Evolutionary conservation across 192 early-diverging fungal genomes (phyloP), one percentile per base, ranked within the genome.

Genomic region (Ambispora gerdemannii): DNA sequence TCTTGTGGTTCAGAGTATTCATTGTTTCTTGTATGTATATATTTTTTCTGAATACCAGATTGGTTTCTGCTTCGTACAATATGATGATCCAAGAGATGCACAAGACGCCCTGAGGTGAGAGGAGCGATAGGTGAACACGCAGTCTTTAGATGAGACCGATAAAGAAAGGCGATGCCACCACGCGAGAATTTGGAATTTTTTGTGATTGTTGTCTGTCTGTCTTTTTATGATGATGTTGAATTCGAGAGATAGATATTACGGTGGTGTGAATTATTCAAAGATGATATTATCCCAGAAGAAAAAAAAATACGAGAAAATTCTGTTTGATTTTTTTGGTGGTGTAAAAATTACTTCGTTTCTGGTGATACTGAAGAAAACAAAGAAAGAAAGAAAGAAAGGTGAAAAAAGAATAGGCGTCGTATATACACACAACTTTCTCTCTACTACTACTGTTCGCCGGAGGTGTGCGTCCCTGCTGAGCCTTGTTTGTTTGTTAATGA

Each of bases 21-120:
- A 33, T 60, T 60, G 33, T 60, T 30, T 55, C 22, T 55, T 55
- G 4, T 20, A 55, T 20, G 27, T 53, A 53, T 55, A 24, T 55
- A 22, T 55, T 22, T 55, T 22, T 55, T 27, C 13, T 0, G 10
- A 55, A 3, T 27, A 4, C 34, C n/a, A 63, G 61, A 63, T 38
- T 22, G 61, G 61, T 8, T 63, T 63, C 43, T 63, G 61, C 35
- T 63, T 63, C 43, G 35, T 63, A n/a, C 61, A 63, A 22, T 63
- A 34, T 31, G 61, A 63, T 17, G 61, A 63, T 63, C 61, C 61
- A 35, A 63, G 61, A 63, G 61, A 63, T 36, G 61, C 61, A 6
- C 34, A 63, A 32, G 61, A 63, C 34, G 61, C 61, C 31, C 30
- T 63, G 61, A 63, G 61, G 61, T 63, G 61, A 63, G 61, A 63